These are phyloP conservation scores for Aspergillus tamarii DNA, from an alignment of 2,329 filamentous ascomycete species.

Conservation along the genomic window DNA sequence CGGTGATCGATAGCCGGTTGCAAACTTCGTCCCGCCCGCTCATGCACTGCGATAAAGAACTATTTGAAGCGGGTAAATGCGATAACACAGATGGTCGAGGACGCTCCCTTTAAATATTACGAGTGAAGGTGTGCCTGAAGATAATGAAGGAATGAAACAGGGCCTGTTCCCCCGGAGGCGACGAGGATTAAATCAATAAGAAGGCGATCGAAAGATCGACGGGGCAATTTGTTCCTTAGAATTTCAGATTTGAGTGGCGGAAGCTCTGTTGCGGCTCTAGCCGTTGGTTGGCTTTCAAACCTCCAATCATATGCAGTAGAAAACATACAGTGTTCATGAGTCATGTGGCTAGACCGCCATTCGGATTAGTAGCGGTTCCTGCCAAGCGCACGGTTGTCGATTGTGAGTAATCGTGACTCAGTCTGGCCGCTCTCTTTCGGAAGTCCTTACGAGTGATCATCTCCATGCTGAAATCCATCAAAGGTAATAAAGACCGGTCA, in stretches of 20 bases:
- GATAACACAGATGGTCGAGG: not conserved
- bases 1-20: constrained; percentile 4
- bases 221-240: not conserved
- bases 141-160: not conserved
- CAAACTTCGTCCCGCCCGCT: constrained; percentile 7
- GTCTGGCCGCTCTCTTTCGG: not conserved
- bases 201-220: not conserved
- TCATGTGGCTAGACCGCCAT: not conserved
- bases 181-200: not conserved
- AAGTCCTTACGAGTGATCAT: not conserved
- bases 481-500: not conserved
- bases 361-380: not conserved
- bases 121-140: not conserved
- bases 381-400: not conserved
- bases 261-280: constrained; percentile 1
- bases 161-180: not conserved
- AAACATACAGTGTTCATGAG: not conserved
- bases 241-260: constrained; percentile 4
- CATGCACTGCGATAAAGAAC: constrained; percentile 15
- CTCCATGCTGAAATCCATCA: not conserved
- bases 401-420: constrained; percentile 21
- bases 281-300: not conserved
- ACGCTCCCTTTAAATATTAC: not conserved
- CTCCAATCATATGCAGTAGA: not conserved
- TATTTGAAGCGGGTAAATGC: not conserved